These are phyloP conservation scores for Ceratobasidium sp. DNA, from an alignment of 1,284 basidiomycete genomes.

Conservation along the genomic window DNA sequence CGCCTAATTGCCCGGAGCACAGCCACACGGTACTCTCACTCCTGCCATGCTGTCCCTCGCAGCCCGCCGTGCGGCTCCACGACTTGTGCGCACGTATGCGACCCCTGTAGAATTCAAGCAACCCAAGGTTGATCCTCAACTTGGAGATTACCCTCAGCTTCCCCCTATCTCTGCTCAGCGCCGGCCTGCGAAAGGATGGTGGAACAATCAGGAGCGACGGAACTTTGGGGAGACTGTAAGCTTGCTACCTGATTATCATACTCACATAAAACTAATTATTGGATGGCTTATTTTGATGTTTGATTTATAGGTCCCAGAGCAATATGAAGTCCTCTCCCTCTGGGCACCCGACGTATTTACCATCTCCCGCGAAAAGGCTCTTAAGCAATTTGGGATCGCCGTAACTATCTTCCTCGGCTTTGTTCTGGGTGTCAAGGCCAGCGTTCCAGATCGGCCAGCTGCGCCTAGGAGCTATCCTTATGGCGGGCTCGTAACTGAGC, in stretches of 20 bases:
- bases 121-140: constrained; percentile 64
- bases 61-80: constrained; percentile 44
- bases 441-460: constrained; percentile 68
- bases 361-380: constrained; percentile 64
- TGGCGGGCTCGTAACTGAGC: constrained; percentile 73
- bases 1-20: constrained; percentile 8
- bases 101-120: constrained; percentile 46
- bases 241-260: constrained; percentile 44
- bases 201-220: constrained; percentile 81
- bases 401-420: constrained; percentile 63
- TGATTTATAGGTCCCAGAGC: constrained; percentile 74
- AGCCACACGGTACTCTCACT: constrained; percentile 6
- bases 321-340: constrained; percentile 85
- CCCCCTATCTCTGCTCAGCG: constrained; percentile 76
- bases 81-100: constrained; percentile 52
- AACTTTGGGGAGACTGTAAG: constrained; percentile 87
- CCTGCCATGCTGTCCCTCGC: constrained; percentile 43
- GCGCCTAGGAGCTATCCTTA: constrained; percentile 77
- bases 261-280: not conserved
- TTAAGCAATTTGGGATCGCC: constrained; percentile 71
- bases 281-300: not conserved
- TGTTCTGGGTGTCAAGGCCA: constrained; percentile 64
- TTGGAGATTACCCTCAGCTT: constrained; percentile 80
- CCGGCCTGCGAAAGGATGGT: constrained; percentile 79
- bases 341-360: constrained; percentile 83